Evolutionary conservation across 345 rosid genomes (phyloP).

Genomic region (Populus davidiana): DNA sequence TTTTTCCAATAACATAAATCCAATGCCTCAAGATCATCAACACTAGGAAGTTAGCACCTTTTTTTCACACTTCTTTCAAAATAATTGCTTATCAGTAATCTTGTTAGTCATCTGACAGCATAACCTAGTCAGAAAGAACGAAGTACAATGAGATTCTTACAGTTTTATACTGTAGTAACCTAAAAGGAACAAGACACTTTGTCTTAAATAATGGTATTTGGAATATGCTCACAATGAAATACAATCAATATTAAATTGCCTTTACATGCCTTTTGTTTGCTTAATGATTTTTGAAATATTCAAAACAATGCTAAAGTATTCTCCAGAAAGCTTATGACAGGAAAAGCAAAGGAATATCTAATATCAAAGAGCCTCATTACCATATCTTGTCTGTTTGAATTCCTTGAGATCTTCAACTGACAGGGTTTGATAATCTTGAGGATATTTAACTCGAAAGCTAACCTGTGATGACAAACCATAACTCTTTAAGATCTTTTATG

Average conservation of each 20-base stretch:
- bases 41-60: neutral
- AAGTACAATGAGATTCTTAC: neutral
- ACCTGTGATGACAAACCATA: constrained; percentile 50
- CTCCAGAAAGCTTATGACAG: neutral
- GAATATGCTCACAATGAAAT: neutral
- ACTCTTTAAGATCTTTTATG: neutral
- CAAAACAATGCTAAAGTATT: neutral
- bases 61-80: neutral
- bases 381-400: constrained; percentile 96
- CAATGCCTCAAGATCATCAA: neutral
- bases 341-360: constrained; percentile 3
- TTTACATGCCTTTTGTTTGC: neutral
- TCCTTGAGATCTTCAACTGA: constrained; percentile 94
- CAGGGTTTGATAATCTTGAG: constrained; percentile 81
- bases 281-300: neutral
- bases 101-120: neutral
- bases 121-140: neutral
- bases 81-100: neutral
- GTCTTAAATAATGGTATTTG: neutral
- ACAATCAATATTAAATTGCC: neutral
- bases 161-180: neutral
- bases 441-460: constrained; percentile 90
- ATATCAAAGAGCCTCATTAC: constrained; percentile 38
- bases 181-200: neutral
- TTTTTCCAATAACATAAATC: neutral